Conservation (phyloP, 2,329 filamentous ascomycete species). For the Sarocladium oryzae region DNA sequence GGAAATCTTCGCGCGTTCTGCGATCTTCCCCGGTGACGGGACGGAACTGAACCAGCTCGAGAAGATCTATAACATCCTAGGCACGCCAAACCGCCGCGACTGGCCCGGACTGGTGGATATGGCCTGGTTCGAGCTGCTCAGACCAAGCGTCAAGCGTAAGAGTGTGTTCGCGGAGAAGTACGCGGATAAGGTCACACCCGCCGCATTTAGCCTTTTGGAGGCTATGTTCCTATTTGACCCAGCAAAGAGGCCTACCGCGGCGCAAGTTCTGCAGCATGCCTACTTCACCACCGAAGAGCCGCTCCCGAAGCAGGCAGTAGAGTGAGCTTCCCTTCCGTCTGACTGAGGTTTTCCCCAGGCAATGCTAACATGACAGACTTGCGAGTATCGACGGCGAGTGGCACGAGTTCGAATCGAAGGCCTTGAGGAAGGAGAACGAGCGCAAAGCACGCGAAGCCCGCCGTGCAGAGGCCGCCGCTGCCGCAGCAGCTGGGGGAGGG, state of each 20-base stretch:
- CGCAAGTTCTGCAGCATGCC: slow-evolving; percentile 74
- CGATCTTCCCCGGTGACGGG: slow-evolving; percentile 92
- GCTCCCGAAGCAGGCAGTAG: slow-evolving; percentile 65
- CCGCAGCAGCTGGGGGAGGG: slow-evolving; percentile 10
- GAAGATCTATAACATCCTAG: slow-evolving; percentile 89
- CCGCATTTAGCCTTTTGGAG: slow-evolving; percentile 74
- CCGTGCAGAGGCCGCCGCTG: slow-evolving; percentile 30
- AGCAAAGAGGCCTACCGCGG: slow-evolving; percentile 71
- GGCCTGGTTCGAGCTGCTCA: slow-evolving; percentile 92
- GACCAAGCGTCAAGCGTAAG: slow-evolving; percentile 66
- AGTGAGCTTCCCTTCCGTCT: slow-evolving; percentile 59
- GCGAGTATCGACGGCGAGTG: slow-evolving; percentile 83
- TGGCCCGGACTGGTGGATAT: slow-evolving; percentile 92
- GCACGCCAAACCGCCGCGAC: slow-evolving; percentile 74
- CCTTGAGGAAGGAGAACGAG: slow-evolving; percentile 83
- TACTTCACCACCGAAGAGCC: slow-evolving; percentile 88
- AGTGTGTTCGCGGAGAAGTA: slow-evolving; percentile 81
- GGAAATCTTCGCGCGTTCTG: slow-evolving; percentile 89
- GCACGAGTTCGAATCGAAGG: slow-evolving; percentile 98
- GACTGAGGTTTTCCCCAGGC: too few relatives aligned
- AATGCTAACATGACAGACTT: slow-evolving; percentile 57
- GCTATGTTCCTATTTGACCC: slow-evolving; percentile 91
- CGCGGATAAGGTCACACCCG: slow-evolving; percentile 65
- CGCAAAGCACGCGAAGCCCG: slow-evolving; percentile 50
- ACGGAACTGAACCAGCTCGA: slow-evolving; percentile 94